Percentiles rank a stretch among this genome's conserved stretches.
Evolutionary conservation across 192 early-diverging fungal species (phyloP).

Genomic region (Coemansia furcata): DNA sequence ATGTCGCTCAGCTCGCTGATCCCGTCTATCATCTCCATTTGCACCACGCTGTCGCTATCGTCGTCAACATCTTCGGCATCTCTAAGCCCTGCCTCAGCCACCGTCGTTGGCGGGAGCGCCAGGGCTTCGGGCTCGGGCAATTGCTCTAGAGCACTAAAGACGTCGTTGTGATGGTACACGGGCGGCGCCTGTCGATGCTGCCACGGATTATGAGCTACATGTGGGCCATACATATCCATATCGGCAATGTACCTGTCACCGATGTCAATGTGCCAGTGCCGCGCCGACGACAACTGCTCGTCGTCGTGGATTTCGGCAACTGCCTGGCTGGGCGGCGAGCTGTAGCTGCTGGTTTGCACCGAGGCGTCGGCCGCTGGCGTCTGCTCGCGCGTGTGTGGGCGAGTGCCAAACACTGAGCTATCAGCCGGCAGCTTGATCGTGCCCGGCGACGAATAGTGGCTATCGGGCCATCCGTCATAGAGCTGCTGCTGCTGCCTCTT

Average conservation of each 20-base stretch:
- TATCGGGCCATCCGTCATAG: constrained; percentile 1
- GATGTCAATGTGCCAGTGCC: constrained; percentile 17
- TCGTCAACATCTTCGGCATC: neutral
- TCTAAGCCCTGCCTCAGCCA: neutral
- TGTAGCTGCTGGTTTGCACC: neutral
- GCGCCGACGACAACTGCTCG: constrained; percentile 10
- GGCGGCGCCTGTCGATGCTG: neutral
- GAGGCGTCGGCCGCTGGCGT: constrained; percentile 4
- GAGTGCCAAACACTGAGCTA: constrained; percentile 23
- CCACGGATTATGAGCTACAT: constrained; percentile 6
- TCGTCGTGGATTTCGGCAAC: neutral
- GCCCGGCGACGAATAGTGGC: neutral
- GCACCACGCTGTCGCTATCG: constrained; percentile 19
- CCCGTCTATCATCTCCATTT: constrained; percentile 47
- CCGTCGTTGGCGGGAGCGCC: constrained; percentile 34
- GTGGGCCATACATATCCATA: neutral
- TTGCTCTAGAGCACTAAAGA: constrained; percentile 23
- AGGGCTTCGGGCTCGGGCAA: constrained; percentile 40
- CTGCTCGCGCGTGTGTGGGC: constrained; percentile 16
- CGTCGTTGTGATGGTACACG: constrained; percentile 8
- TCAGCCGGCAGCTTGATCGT: neutral
- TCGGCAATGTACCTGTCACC: neutral
- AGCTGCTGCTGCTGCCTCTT: constrained; percentile 4
- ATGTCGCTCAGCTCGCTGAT: constrained; percentile 33
- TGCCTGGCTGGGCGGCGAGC: neutral